A percentile compares a stretch with the other conserved stretches of the same genome.
Conservation (phyloP, 192 early-diverging fungal species). For the Rhizophagus clarus region DNA sequence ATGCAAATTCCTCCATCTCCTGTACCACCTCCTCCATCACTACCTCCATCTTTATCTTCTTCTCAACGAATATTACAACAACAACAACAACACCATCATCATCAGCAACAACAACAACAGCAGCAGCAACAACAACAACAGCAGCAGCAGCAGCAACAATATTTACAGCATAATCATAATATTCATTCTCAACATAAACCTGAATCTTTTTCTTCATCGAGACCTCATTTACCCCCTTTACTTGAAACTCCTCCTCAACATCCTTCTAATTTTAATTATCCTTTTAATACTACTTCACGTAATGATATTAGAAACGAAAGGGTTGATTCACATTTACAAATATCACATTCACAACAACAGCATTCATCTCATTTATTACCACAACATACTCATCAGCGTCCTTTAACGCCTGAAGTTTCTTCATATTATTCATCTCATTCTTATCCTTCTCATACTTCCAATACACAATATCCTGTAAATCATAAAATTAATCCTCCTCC, state of each 20-base stretch:
- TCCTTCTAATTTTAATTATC: background rate
- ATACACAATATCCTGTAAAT: background rate
- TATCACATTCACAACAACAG: conserved; percentile 2
- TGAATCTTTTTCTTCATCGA: background rate
- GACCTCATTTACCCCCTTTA: background rate
- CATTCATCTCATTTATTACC: background rate
- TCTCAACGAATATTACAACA: background rate
- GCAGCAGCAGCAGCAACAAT: background rate
- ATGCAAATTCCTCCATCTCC: background rate
- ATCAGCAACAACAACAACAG: background rate
- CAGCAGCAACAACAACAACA: background rate
- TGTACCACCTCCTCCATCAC: background rate
- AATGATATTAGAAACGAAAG: background rate
- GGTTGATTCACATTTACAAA: background rate
- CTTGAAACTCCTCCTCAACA: background rate
- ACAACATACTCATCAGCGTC: background rate
- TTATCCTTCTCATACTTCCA: background rate
- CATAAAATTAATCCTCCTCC: background rate
- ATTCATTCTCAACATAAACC: background rate
- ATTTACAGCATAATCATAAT: background rate
- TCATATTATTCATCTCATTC: background rate
- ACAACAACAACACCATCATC: conserved; percentile 4
- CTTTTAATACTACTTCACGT: background rate
- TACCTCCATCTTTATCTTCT: background rate
- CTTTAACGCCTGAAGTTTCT: background rate